A percentile compares a stretch with the other conserved stretches of the same genome.
Conservation (phyloP, 768 basidiomycete genomes). For the Lactifluus hygrophoroides region DNA sequence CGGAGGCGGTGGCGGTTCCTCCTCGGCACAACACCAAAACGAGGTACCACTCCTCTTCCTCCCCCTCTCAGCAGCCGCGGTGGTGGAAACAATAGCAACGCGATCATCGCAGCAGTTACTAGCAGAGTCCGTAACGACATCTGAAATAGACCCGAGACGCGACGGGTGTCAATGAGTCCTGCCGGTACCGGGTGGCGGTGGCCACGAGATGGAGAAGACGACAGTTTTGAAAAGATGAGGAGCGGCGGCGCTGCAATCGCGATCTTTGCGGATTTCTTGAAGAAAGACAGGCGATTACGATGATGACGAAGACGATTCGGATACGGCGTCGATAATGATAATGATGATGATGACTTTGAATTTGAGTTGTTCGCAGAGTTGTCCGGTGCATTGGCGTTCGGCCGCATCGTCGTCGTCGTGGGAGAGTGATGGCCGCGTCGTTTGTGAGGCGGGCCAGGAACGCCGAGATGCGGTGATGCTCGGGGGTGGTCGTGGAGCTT, state of each 20-base stretch:
- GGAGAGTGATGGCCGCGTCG: background rate
- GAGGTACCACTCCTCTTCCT: background rate
- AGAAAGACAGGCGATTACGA: conserved; percentile 11
- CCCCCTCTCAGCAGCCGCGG: too few relatives aligned
- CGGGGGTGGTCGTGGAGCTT: too few relatives aligned
- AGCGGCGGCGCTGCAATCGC: too few relatives aligned
- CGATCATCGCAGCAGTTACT: background rate
- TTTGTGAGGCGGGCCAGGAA: background rate
- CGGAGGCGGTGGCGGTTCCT: conserved; percentile 15
- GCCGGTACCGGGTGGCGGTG: too few relatives aligned
- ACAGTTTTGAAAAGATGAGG: conserved; percentile 5
- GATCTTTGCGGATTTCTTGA: conserved; percentile 2
- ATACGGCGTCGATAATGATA: too few relatives aligned
- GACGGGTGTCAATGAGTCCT: too few relatives aligned
- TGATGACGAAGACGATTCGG: too few relatives aligned
- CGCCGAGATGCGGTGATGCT: background rate
- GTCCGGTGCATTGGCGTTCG: background rate
- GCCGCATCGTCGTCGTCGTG: too few relatives aligned
- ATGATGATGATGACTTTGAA: background rate
- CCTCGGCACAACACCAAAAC: background rate
- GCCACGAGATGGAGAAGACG: too few relatives aligned
- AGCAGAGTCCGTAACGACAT: background rate
- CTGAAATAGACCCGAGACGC: background rate
- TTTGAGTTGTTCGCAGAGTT: background rate
- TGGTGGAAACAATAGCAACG: too few relatives aligned